Base-by-base conservation (phyloP, 768 basidiomycete genomes). In the Clitopilus hobsonii region DNA sequence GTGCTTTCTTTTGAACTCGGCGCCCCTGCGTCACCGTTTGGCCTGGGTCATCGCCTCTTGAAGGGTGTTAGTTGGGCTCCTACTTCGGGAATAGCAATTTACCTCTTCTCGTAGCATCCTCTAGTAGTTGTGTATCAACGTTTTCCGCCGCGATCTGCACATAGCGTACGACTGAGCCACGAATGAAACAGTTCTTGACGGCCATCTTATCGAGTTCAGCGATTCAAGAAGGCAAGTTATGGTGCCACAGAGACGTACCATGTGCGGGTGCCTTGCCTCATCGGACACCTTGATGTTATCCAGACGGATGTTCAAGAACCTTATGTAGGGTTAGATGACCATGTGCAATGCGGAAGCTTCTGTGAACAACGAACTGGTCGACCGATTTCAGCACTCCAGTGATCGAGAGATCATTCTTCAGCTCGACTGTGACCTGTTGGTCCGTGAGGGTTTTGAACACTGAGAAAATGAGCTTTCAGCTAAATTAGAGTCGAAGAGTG, bases 391-490 rank as follows among this genome's bases (percentile, higher is more conserved):
- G 73, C 24, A 91, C 88, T 1, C 96, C 96, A 8, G 90, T 93
- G 70, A 99, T 97, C 18, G 90, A 94, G 53, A 98, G 85, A 71
- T 98, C 97, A 74, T 99, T 99, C 77, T 99, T 99, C 65, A 99
- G 85, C 70, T 98, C 94, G 60, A 97, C 95, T 4, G 91, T 94
- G 64, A 98, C 95, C 65, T 88, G 85, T 67, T 98, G 96, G 73
- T 98, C 94, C 8, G 95, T 98, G 27, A 99, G 84, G 7, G 97
- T 98, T 75, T 98, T 98, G 86, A 99, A 98, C 24, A 98, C 95
- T 45, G 95, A 98, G 76, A 92, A 94, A 61, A 93, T 95, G 63
- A 96, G 87, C 94, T 91, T 20, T 45, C 11, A 20, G 22, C 22
- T 20, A 23, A 23, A 20, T 45, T 23, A 45, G 41, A 4, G 14